Conservation (phyloP, 2,329 filamentous ascomycete species). For the Colletotrichum falcatum region DNA sequence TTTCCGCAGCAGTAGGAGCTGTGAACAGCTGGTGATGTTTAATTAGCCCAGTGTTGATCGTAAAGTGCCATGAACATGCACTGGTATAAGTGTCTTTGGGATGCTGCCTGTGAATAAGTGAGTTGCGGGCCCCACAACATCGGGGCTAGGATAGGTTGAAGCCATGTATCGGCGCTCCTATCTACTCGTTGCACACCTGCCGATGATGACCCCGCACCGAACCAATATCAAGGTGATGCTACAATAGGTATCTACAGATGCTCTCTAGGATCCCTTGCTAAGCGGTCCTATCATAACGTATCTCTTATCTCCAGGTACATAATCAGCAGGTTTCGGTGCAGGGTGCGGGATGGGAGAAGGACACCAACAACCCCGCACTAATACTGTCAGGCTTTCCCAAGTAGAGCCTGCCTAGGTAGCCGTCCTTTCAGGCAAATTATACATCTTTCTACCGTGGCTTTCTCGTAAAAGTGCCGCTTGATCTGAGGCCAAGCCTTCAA, state of each 20-base stretch:
- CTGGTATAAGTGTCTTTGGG: background rate
- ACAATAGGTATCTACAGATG: slow-evolving; percentile 29
- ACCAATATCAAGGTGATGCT: slow-evolving; percentile 5
- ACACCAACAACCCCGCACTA: slow-evolving; percentile 29
- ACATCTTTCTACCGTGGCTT: background rate
- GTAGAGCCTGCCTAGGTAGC: background rate
- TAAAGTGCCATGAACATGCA: background rate
- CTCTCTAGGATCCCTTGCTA: slow-evolving; percentile 24
- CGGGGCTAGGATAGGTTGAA: no score
- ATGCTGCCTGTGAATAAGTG: background rate
- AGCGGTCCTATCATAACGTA: slow-evolving; percentile 30
- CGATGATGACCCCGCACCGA: slow-evolving; percentile 26
- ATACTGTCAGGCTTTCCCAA: slow-evolving; percentile 1
- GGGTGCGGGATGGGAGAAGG: slow-evolving; percentile 1
- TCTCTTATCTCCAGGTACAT: slow-evolving; percentile 32
- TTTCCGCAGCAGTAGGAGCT: background rate
- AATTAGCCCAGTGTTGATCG: background rate
- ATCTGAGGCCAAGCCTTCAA: background rate
- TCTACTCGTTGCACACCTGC: background rate
- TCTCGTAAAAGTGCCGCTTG: background rate
- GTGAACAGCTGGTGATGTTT: background rate
- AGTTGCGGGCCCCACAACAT: background rate
- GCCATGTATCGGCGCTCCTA: background rate
- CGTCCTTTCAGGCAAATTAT: slow-evolving; percentile 6
- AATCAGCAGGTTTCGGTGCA: background rate